Base-by-base conservation (phyloP, 2,329 filamentous ascomycete species). In the Aspergillus pseudotamarii region DNA sequence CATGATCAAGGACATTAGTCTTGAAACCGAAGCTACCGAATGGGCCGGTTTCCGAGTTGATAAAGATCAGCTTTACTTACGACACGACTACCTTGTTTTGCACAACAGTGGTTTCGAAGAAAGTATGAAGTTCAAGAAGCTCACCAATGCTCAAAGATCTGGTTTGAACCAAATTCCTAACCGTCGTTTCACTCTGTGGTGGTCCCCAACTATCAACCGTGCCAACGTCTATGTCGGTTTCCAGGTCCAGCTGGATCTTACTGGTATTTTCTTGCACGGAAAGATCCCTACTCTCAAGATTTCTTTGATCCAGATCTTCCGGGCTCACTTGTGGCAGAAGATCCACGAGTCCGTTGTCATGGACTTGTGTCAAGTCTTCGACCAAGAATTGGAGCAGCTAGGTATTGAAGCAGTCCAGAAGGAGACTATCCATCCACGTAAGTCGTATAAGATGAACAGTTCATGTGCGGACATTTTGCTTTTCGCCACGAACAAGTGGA, bases 371-470 rank as follows among this genome's bases (percentile, higher is more conserved):
- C 96, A 99, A 76, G 95, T 99, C 16, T 97, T 99, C 71, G 95
- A 99, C 70, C 94, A 98, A 75, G 95, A 99, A 76, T 83, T 99
- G 50, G 95, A 99, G 78, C 93, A 95, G 36, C 84, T 99, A 4
- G 94, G 94, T 41, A 97, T 99, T 63, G 95, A 99, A 79, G 96
- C 93, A 2, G 95, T 98, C 5, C 95, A 99, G 76, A 99, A 99
- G 80, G 95, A 99, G 82, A 98, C 95, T 0, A 99, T 99, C 64
- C 95, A 99, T 83, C 95, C 95, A 58, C 88, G 95, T 87, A 99
- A 99, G 81, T 97, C 93, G 5, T 99, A 99, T 88, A 99, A 99
- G 88, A 99, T 99, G 95, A 99, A 99, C 84, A 97, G 94, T 73
- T 98, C 94, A 62, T 98, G 95, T 73, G 95, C 96, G 5, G 95